A percentile compares a stretch with the other conserved stretches of the same genome.
These are phyloP conservation scores for Ophiorrhiza pumila DNA, from an alignment of 257 asterid genomes.

Conservation along the genomic window DNA sequence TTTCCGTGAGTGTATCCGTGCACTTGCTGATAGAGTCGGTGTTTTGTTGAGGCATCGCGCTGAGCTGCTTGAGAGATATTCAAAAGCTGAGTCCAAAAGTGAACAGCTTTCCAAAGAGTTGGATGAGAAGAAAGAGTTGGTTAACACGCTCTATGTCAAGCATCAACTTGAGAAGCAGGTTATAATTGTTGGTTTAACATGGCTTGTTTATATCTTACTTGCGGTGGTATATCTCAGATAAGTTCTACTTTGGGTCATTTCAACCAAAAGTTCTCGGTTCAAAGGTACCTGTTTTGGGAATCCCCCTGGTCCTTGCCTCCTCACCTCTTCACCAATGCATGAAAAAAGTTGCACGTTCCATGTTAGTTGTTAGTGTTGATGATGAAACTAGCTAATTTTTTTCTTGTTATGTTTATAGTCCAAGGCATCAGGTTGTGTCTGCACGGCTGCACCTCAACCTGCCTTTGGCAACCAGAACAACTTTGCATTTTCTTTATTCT, in stretches of 20 bases:
- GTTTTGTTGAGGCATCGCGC: conserved; percentile 60
- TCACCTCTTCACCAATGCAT: not conserved
- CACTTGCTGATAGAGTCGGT: conserved; percentile 81
- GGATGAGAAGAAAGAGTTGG: conserved; percentile 80
- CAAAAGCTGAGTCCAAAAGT: conserved; percentile 67
- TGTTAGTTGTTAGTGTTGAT: not conserved
- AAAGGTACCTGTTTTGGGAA: not conserved
- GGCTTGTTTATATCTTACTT: not conserved
- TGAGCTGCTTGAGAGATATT: conserved; percentile 63
- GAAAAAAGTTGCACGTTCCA: not conserved
- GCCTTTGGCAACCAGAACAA: not conserved
- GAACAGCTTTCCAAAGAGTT: conserved; percentile 68
- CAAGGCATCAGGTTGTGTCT: not conserved
- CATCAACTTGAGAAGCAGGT: conserved; percentile 98
- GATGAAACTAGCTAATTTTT: not conserved
- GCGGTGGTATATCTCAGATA: not conserved
- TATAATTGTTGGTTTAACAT: not conserved
- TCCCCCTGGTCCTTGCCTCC: not conserved
- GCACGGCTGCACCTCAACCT: not conserved
- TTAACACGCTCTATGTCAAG: conserved; percentile 68
- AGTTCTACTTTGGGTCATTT: not conserved
- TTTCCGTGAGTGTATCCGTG: conserved; percentile 73
- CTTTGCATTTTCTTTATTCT: not conserved
- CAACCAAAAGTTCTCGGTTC: not conserved
- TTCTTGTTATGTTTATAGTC: not conserved